A percentile compares a stretch with the other conserved stretches of the same genome.
Evolutionary conservation across 75 land plant genomes (phyloP).

Genomic region (Adiantum capillusveneris): DNA sequence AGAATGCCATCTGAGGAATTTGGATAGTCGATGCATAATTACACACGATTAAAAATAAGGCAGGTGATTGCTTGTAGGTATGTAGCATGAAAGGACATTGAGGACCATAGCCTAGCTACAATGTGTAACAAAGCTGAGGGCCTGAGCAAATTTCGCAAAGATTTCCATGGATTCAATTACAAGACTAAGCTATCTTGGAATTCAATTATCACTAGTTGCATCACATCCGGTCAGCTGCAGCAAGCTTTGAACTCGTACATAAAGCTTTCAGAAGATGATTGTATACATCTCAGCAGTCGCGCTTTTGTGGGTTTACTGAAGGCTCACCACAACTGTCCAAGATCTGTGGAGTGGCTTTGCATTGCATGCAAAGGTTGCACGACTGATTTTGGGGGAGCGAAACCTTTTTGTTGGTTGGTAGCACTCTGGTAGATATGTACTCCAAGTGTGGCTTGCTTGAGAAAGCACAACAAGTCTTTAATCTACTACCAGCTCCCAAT

Average conservation of each 20-base stretch:
- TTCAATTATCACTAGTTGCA: too few species aligned
- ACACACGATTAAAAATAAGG: too few species aligned
- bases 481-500: conserved; percentile 24
- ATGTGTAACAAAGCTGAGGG: too few species aligned
- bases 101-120: too few species aligned
- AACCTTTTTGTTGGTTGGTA: conserved; percentile 18
- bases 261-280: neutral
- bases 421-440: conserved; percentile 23
- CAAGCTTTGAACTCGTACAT: neutral
- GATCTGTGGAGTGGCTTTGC: neutral
- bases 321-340: neutral
- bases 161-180: too few species aligned
- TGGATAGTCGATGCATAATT: too few species aligned
- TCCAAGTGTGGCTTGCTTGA: conserved; percentile 15
- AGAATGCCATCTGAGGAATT: too few species aligned
- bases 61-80: too few species aligned
- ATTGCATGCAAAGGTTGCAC: neutral
- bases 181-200: too few species aligned
- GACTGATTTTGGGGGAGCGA: neutral
- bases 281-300: neutral
- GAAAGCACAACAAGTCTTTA: conserved; percentile 28
- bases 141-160: too few species aligned
- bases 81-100: too few species aligned
- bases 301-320: conserved; percentile 1
- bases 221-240: neutral